Conservation (phyloP, 306 rosid genomes). For the Vachellia collinsii region DNA sequence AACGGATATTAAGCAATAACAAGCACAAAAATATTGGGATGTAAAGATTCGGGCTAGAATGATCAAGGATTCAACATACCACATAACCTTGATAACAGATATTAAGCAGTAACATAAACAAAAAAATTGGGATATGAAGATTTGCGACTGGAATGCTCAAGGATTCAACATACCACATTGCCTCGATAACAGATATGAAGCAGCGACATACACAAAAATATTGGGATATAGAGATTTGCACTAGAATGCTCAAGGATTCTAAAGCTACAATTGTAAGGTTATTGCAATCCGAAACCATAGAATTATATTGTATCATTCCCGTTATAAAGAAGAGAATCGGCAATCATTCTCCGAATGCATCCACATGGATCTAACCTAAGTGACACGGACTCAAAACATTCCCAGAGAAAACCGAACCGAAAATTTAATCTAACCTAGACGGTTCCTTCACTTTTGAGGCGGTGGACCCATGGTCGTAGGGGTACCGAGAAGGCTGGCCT, state of each 20-base stretch:
- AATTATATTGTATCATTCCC: background rate
- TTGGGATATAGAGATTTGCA: background rate
- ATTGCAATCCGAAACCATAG: slow-evolving; percentile 35
- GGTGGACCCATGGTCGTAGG: slow-evolving; percentile 34
- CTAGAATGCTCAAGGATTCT: background rate
- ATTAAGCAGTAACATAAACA: slow-evolving; percentile 2
- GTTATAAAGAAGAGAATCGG: background rate
- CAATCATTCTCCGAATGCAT: background rate
- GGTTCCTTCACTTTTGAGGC: slow-evolving; percentile 49
- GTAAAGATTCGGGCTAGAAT: background rate
- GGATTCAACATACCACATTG: slow-evolving; percentile 2
- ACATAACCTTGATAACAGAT: background rate
- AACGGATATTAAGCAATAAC: background rate
- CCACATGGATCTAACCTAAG: background rate
- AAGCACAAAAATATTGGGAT: slow-evolving; percentile 23
- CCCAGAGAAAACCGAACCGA: background rate
- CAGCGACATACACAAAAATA: slow-evolving; percentile 14
- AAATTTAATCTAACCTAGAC: slow-evolving; percentile 1
- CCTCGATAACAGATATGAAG: background rate
- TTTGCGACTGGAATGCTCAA: background rate
- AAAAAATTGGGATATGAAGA: background rate
- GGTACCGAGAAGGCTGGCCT: slow-evolving; percentile 90
- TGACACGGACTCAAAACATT: background rate
- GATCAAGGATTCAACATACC: background rate
- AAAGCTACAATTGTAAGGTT: slow-evolving; percentile 20